These are phyloP conservation scores for Infundibulicybe gibba DNA, from an alignment of 768 basidiomycete species.

Conservation along the genomic window DNA sequence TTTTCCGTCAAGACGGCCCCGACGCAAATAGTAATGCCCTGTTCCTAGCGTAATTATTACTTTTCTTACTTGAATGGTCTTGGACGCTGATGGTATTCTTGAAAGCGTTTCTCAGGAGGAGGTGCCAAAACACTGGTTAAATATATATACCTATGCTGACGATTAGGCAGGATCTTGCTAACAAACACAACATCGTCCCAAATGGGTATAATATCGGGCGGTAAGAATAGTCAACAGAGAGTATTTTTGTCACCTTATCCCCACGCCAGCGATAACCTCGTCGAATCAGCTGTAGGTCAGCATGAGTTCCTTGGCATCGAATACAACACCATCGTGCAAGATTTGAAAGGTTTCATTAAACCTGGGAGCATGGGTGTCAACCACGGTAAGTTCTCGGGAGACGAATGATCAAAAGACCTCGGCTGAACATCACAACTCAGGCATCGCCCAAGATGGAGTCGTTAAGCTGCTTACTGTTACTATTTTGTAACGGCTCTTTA, in stretches of 20 bases:
- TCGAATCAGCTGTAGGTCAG: conserved; percentile 29
- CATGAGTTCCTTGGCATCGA: conserved; percentile 26
- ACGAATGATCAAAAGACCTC: no score
- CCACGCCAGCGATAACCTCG: conserved; percentile 25
- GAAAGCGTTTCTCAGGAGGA: conserved; percentile 5
- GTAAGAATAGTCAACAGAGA: conserved; percentile 3
- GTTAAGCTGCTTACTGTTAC: conserved; percentile 47
- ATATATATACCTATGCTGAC: neutral
- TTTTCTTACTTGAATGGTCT: neutral
- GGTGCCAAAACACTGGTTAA: neutral
- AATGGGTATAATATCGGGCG: conserved; percentile 20
- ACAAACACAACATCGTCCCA: conserved; percentile 15
- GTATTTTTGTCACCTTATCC: neutral
- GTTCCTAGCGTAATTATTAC: conserved; percentile 13
- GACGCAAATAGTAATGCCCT: conserved; percentile 17
- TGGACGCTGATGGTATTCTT: neutral
- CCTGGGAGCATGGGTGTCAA: conserved; percentile 42
- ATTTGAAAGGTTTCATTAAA: conserved; percentile 37
- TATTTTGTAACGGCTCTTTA: conserved; percentile 13
- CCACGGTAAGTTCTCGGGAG: conserved; percentile 33
- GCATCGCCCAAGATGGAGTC: conserved; percentile 45
- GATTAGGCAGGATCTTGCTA: conserved; percentile 5
- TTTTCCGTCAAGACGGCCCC: conserved; percentile 16
- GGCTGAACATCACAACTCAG: conserved; percentile 15
- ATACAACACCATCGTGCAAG: conserved; percentile 33